Evolutionary conservation across 139 green algal species (phyloP).

Genomic region (Deuterostichococcus epilithicus): DNA sequence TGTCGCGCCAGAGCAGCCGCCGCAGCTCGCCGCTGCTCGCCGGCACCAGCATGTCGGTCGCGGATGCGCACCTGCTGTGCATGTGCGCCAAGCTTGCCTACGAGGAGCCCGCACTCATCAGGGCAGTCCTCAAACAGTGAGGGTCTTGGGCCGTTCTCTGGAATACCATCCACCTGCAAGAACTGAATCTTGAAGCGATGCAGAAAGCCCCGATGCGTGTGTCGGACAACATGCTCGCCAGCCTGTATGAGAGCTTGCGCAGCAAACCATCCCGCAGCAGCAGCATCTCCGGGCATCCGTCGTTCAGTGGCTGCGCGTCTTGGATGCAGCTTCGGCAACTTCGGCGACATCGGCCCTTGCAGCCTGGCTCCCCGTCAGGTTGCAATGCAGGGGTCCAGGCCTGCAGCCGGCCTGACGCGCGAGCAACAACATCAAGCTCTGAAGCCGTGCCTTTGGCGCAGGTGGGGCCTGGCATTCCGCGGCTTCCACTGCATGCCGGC

Average conservation of each 20-base stretch:
- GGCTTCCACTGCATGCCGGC: background rate
- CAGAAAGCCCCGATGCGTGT: background rate
- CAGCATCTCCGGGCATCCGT: background rate
- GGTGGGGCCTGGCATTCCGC: background rate
- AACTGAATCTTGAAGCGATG: background rate
- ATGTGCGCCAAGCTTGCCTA: constrained; percentile 2
- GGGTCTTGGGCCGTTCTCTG: background rate
- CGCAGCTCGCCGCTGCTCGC: background rate
- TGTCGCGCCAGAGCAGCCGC: too few relatives aligned
- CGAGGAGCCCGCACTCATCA: background rate
- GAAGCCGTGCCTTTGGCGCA: background rate
- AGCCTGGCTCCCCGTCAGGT: too few relatives aligned
- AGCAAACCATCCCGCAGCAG: background rate
- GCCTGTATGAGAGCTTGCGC: background rate
- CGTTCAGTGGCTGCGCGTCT: background rate
- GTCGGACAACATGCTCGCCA: background rate
- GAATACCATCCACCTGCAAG: background rate
- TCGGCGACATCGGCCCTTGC: too few relatives aligned
- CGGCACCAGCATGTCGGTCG: background rate
- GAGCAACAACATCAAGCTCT: background rate
- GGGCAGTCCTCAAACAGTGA: background rate
- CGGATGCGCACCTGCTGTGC: background rate
- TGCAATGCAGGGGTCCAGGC: too few relatives aligned
- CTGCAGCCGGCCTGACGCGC: background rate
- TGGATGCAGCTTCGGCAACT: background rate